phyloP scores from a whole-genome alignment of 2,329 filamentous ascomycete species.

The Trichophyton simii region DNA sequence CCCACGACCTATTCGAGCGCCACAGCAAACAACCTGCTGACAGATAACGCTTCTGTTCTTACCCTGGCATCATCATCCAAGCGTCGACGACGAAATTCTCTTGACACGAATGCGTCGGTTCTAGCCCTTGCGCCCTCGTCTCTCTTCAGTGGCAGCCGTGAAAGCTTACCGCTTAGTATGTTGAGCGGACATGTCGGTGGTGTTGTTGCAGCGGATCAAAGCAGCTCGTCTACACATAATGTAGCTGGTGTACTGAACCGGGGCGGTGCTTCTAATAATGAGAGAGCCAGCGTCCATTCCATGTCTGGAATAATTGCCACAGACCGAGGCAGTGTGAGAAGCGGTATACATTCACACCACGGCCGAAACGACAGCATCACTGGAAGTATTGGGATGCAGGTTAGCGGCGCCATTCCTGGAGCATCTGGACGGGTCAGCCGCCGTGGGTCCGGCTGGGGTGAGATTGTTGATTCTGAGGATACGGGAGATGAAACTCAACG shows the following conservation, averaged over 20 bases:
- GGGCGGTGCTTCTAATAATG: conserved; percentile 40
- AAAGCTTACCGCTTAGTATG: conserved; percentile 51
- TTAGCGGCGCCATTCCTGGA: conserved; percentile 42
- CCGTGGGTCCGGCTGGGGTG: conserved; percentile 34
- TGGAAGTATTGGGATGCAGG: conserved; percentile 55
- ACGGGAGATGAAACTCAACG: conserved; percentile 16
- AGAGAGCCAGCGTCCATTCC: conserved; percentile 61
- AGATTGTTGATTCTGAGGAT: conserved; percentile 28
- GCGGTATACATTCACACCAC: conserved; percentile 50
- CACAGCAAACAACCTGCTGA: conserved; percentile 51
- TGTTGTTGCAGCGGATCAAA: conserved; percentile 23
- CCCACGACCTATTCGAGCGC: conserved; percentile 48
- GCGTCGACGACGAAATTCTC: conserved; percentile 48
- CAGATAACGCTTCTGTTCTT: conserved; percentile 53
- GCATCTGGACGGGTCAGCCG: conserved; percentile 28
- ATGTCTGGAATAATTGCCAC: conserved; percentile 42
- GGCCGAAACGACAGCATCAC: conserved; percentile 68
- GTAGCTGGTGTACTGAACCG: conserved; percentile 32
- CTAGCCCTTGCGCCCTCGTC: conserved; percentile 52
- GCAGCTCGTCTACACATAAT: conserved; percentile 31
- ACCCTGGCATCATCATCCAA: conserved; percentile 55
- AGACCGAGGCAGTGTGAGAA: conserved; percentile 69
- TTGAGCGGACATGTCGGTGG: conserved; percentile 40
- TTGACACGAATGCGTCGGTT: conserved; percentile 55
- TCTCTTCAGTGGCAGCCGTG: conserved; percentile 51